Evolutionary conservation across 2,329 filamentous ascomycete genomes (phyloP).

Genomic region (Tolypocladium album): DNA sequence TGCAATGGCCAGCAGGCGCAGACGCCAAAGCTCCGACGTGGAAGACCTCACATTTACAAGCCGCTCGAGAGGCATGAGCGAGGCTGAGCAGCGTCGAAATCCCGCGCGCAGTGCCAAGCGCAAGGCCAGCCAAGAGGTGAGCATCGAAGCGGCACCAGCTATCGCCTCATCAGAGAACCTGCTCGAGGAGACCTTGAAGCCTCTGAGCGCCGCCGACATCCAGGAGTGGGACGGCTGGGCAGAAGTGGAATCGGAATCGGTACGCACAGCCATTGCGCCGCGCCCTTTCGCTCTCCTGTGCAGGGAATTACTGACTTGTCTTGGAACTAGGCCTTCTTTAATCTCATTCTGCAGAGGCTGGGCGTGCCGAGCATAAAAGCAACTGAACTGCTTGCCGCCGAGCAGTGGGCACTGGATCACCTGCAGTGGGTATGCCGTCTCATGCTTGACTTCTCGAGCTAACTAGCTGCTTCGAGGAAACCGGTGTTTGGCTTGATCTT

Average conservation of each 20-base stretch:
- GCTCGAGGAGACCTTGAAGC: conserved; percentile 33
- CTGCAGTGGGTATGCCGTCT: conserved; percentile 40
- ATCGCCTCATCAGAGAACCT: conserved; percentile 25
- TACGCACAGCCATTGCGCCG: conserved; percentile 28
- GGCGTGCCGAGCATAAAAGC: conserved; percentile 65
- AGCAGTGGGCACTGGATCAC: conserved; percentile 50
- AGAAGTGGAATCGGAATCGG: conserved; percentile 85
- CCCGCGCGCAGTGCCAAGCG: conserved; percentile 37
- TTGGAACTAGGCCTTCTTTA: conserved; percentile 63
- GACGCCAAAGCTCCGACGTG: background rate
- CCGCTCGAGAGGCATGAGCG: conserved; percentile 6
- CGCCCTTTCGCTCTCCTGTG: background rate
- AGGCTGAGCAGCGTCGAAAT: conserved; percentile 20
- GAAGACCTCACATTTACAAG: background rate
- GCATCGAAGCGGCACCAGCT: conserved; percentile 6
- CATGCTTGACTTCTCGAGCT: background rate
- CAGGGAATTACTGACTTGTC: background rate
- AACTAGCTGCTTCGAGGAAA: conserved; percentile 33
- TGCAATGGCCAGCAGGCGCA: background rate
- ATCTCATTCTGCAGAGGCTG: conserved; percentile 68
- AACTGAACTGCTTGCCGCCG: conserved; percentile 65
- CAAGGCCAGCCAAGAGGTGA: conserved; percentile 26
- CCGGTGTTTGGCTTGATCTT: conserved; percentile 83
- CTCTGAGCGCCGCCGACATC: conserved; percentile 40
- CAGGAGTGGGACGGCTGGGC: conserved; percentile 61